Evolutionary conservation across 2,329 filamentous ascomycete species (phyloP).

Genomic region (Fusarium xylarioides): DNA sequence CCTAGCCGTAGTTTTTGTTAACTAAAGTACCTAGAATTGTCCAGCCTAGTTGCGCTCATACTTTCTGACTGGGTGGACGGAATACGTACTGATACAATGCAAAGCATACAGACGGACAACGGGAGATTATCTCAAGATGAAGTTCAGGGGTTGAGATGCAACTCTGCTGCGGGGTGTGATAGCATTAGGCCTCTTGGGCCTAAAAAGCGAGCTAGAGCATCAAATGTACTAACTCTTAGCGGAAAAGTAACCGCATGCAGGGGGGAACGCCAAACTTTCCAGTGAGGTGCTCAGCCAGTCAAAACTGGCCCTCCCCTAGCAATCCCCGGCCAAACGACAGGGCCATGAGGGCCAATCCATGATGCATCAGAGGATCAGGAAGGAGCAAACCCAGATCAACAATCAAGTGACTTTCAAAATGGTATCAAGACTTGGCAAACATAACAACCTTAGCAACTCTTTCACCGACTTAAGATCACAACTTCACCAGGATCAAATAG

Average conservation of each 20-base stretch:
- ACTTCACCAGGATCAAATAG: background rate
- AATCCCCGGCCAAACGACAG: constrained; percentile 18
- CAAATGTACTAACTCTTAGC: constrained; percentile 41
- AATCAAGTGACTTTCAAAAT: constrained; percentile 25
- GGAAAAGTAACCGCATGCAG: constrained; percentile 40
- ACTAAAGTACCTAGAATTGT: background rate
- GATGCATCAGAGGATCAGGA: constrained; percentile 31
- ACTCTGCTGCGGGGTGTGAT: constrained; percentile 39
- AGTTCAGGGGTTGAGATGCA: constrained; percentile 32
- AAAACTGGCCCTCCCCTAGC: background rate
- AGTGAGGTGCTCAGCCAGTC: constrained; percentile 15
- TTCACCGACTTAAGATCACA: background rate
- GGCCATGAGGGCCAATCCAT: constrained; percentile 23
- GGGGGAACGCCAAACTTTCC: constrained; percentile 28
- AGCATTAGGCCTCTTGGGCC: background rate
- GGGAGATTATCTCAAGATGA: constrained; percentile 28
- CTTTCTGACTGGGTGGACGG: background rate
- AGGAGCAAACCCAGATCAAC: constrained; percentile 20
- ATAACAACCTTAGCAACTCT: background rate
- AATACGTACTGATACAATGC: background rate
- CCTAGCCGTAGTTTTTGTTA: background rate
- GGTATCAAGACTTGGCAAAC: constrained; percentile 1
- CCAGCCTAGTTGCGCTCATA: background rate
- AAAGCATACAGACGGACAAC: background rate
- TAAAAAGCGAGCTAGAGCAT: constrained; percentile 13